Evolutionary conservation across 2,329 filamentous ascomycete species (phyloP).

Genomic region (Sporothrix humicola): DNA sequence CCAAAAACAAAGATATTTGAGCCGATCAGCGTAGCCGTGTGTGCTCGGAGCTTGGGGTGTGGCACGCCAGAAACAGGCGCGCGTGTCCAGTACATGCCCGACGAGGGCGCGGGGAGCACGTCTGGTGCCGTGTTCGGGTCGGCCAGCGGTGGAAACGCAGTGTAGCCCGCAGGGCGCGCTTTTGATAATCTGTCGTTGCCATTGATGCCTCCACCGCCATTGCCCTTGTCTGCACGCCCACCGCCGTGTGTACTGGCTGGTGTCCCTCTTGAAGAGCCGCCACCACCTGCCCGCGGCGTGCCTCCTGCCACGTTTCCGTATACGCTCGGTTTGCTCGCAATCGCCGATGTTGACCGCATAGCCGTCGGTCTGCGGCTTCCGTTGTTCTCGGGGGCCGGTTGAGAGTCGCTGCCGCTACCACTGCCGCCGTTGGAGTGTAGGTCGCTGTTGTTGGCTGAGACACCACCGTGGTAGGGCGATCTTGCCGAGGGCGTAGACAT

Average conservation of each 20-base stretch:
- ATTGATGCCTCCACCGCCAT: conserved; percentile 30
- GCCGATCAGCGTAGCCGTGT: conserved; percentile 69
- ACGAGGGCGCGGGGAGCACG: conserved; percentile 67
- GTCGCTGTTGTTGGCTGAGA: conserved; percentile 38
- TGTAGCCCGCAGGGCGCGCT: conserved; percentile 46
- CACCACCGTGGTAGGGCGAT: conserved; percentile 39
- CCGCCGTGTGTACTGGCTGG: not conserved
- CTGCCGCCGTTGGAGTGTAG: conserved; percentile 32
- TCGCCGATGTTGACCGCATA: conserved; percentile 61
- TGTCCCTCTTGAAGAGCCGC: conserved; percentile 14
- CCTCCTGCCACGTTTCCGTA: conserved; percentile 29
- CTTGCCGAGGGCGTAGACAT: conserved; percentile 28
- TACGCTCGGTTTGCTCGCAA: conserved; percentile 47
- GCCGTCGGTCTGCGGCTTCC: conserved; percentile 51
- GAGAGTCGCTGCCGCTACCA: conserved; percentile 30
- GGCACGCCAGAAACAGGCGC: conserved; percentile 67
- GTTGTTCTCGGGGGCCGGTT: conserved; percentile 38
- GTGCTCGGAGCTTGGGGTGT: conserved; percentile 67
- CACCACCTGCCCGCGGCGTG: not conserved
- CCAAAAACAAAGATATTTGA: conserved; percentile 73
- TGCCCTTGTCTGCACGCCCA: not conserved
- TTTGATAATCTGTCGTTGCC: conserved; percentile 31
- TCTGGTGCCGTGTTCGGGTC: conserved; percentile 63
- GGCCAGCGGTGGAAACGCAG: conserved; percentile 62
- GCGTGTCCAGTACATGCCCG: conserved; percentile 75